Conservation (phyloP, 805 yeast genomes). For the Pichia nakasei region DNA sequence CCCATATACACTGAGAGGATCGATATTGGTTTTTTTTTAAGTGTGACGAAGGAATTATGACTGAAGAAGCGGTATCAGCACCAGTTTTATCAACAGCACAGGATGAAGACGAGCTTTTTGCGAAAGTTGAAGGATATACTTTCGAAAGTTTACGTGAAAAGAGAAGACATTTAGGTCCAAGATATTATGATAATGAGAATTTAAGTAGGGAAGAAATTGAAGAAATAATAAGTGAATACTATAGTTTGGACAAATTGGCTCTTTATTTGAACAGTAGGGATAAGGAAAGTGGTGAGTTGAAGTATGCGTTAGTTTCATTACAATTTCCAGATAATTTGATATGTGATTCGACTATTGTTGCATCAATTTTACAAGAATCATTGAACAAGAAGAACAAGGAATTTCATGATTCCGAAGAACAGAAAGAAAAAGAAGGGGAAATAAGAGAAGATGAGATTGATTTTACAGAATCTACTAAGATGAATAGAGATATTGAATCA, state of each 20-base stretch:
- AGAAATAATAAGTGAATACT: conserved; percentile 38
- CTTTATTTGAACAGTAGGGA: conserved; percentile 21
- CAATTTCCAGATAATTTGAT: conserved; percentile 86
- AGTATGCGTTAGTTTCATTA: conserved; percentile 53
- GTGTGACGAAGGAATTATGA: no score
- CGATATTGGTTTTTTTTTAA: no score
- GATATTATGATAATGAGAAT: conserved; percentile 18
- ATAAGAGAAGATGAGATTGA: conserved; percentile 6
- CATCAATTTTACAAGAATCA: conserved; percentile 40
- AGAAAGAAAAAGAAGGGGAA: not conserved
- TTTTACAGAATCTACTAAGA: conserved; percentile 2
- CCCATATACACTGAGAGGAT: not conserved
- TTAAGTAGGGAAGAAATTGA: conserved; percentile 22
- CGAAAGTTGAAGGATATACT: conserved; percentile 26
- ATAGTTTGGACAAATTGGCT: conserved; percentile 33
- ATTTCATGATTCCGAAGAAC: conserved; percentile 6
- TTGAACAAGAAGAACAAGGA: conserved; percentile 16
- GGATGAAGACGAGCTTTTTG: conserved; percentile 49
- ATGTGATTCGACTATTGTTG: conserved; percentile 68
- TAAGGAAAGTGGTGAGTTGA: conserved; percentile 15
- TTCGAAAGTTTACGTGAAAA: conserved; percentile 10
- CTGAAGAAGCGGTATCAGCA: conserved; percentile 19
- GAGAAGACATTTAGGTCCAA: conserved; percentile 23
- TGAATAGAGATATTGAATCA: conserved; percentile 7
- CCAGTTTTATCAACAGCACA: conserved; percentile 72